These are phyloP conservation scores for Xylaria arbuscula DNA, from an alignment of 2,329 filamentous ascomycete species.

Conservation along the genomic window DNA sequence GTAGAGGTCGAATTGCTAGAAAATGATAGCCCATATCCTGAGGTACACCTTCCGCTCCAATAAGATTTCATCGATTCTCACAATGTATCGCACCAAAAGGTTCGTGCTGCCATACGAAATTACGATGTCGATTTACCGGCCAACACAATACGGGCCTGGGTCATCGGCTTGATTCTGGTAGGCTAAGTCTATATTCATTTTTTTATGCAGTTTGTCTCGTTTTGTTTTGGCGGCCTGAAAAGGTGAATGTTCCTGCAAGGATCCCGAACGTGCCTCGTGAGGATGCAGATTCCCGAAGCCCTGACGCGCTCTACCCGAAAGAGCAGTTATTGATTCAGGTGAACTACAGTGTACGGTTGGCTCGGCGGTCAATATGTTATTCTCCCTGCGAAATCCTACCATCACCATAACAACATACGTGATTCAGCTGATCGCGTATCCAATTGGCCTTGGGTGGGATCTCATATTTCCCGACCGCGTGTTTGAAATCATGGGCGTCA, in stretches of 20 bases:
- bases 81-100: constrained; percentile 39
- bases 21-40: constrained; percentile 68
- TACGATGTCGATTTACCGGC: constrained; percentile 64
- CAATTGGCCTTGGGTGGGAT: constrained; percentile 53
- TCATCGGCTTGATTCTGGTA: constrained; percentile 63
- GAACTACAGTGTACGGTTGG: constrained; percentile 61
- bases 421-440: constrained; percentile 66
- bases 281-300: too few relatives aligned
- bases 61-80: constrained; percentile 14
- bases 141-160: constrained; percentile 71
- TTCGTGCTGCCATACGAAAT: constrained; percentile 54
- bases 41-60: constrained; percentile 45
- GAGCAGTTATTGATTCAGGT: too few relatives aligned
- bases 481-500: constrained; percentile 50
- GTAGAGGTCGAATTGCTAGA: constrained; percentile 61
- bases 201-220: too few relatives aligned
- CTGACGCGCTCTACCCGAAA: too few relatives aligned
- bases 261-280: too few relatives aligned
- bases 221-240: too few relatives aligned
- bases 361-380: constrained; percentile 67
- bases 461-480: constrained; percentile 51
- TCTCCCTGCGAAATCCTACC: constrained; percentile 61
- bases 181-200: too few relatives aligned
- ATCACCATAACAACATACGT: constrained; percentile 65
- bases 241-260: too few relatives aligned